phyloP scores from a whole-genome alignment of 177 flowering plant genomes.

The Vitis hybrid region DNA sequence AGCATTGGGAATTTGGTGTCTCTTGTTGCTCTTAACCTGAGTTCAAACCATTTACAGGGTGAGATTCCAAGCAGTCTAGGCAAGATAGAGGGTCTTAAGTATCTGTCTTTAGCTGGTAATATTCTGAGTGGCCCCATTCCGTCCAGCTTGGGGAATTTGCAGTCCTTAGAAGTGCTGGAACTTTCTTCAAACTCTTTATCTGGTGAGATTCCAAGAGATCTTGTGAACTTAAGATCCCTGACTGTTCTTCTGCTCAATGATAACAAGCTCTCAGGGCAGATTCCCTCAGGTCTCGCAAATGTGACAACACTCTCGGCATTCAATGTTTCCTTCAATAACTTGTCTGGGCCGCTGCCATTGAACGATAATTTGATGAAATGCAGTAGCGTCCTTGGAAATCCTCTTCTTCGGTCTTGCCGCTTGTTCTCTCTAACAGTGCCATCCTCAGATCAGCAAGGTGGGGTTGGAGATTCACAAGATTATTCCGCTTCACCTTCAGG shows the following conservation, averaged over 20 bases:
- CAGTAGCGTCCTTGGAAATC: constrained; percentile 60
- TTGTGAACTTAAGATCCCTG: constrained; percentile 55
- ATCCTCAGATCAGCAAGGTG: constrained; percentile 43
- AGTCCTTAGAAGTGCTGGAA: constrained; percentile 51
- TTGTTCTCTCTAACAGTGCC: constrained; percentile 34
- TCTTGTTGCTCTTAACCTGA: constrained; percentile 59
- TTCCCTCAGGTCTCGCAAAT: constrained; percentile 63
- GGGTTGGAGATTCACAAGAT: constrained; percentile 28
- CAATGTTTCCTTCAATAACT: constrained; percentile 83
- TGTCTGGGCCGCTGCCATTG: constrained; percentile 69
- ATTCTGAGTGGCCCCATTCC: constrained; percentile 66
- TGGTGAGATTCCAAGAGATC: constrained; percentile 61
- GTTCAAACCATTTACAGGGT: constrained; percentile 59
- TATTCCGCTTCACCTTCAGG: constrained; percentile 37
- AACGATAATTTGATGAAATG: constrained; percentile 49
- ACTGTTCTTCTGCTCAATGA: constrained; percentile 56
- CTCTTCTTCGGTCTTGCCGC: constrained; percentile 51
- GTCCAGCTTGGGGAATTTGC: constrained; percentile 50
- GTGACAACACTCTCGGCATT: constrained; percentile 51
- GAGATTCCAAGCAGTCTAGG: constrained; percentile 55
- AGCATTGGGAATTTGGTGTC: constrained; percentile 46
- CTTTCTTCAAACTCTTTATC: constrained; percentile 71
- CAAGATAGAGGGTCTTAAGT: constrained; percentile 38
- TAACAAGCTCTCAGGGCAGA: constrained; percentile 64
- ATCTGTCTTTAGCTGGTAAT: constrained; percentile 66